Base-by-base conservation (phyloP, 495 filamentous ascomycete species). In the Talaromyces proteolyticus region DNA sequence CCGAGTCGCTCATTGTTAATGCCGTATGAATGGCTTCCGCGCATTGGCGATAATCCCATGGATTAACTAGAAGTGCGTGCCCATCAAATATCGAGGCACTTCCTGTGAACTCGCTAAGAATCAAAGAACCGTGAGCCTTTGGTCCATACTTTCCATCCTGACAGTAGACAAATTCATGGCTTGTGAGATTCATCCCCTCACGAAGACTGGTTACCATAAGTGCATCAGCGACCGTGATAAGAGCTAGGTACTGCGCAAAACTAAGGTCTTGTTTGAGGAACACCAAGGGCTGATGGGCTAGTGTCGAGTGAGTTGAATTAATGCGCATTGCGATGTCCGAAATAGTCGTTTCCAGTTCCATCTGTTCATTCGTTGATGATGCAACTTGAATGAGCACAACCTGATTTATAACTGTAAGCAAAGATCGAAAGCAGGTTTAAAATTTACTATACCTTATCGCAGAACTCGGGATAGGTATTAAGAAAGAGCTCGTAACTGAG, bases 101-200 rank as follows among this genome's bases (percentile, higher is more conserved):
- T 29, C 91, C 91, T n/a, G 89, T 91, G 61, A 96, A 96, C 63
- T 96, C 91, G 50, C 86, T 91, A n/a, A 96, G 68, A 55, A 96
- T 93, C 4, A 96, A 73, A 2, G 90, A 89, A 6, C 89, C 88
- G 61, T 91, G 83, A 60, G 86, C 90, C 66, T 88, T 88, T 46
- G 82, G 73, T 19, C 70, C 74, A 48, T 76, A 72, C 57, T 79
- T 81, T n/a, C 89, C 89, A 64, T 96, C 91, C 63, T 96, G 91
- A 56, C 91, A 95, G 54, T 87, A 90, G 23, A 95, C 78, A 60
- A 88, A 96, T 66, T 96, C 91, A 59, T 96, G 91, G 41, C 83
- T 87, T 6, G 91, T 94, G 34, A 96, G 68, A 58, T 95, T 95
- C 91, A 96, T 96, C 38, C 91, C 91, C 60, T 96, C 91, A 43